These are phyloP conservation scores for Anastatica hierochuntica DNA, from an alignment of 345 rosid species.

Conservation along the genomic window DNA sequence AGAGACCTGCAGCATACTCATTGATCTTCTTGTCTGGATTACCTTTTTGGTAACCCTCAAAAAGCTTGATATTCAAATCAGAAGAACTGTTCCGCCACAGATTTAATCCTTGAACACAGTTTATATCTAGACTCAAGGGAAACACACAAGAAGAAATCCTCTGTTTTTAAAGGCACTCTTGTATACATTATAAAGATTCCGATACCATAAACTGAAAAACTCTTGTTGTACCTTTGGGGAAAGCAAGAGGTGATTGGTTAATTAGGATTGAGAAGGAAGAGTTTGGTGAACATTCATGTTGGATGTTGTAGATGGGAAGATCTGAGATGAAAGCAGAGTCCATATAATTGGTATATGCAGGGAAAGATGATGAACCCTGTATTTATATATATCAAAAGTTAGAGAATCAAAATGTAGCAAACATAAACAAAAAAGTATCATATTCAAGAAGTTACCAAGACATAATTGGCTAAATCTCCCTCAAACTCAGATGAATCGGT, in stretches of 20 bases:
- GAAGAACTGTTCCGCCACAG: constrained; percentile 65
- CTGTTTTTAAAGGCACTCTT: neutral
- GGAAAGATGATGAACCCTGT: constrained; percentile 62
- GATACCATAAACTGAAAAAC: neutral
- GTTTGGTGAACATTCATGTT: constrained; percentile 37
- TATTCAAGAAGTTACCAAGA: constrained; percentile 34
- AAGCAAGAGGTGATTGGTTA: constrained; percentile 13
- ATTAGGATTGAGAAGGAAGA: constrained; percentile 29
- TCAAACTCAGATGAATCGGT: constrained; percentile 31
- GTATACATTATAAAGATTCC: neutral
- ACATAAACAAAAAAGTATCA: neutral
- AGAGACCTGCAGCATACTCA: constrained; percentile 66
- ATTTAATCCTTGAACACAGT: constrained; percentile 46
- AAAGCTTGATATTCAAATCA: constrained; percentile 53
- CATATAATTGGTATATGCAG: constrained; percentile 31
- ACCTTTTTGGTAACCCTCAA: constrained; percentile 58
- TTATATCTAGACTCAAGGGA: constrained; percentile 33
- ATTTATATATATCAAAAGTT: neutral
- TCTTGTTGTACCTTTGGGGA: constrained; percentile 35
- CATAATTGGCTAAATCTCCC: constrained; percentile 35
- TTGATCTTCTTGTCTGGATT: constrained; percentile 53
- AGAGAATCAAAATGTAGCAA: neutral
- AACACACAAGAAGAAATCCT: constrained; percentile 8
- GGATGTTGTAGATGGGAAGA: constrained; percentile 52
- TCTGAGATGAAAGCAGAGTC: constrained; percentile 49